Percentiles rank a stretch among this genome's conserved stretches.
Evolutionary conservation across 1,139 yeast genomes (phyloP).

Genomic region (Saccharomyces hybrid): DNA sequence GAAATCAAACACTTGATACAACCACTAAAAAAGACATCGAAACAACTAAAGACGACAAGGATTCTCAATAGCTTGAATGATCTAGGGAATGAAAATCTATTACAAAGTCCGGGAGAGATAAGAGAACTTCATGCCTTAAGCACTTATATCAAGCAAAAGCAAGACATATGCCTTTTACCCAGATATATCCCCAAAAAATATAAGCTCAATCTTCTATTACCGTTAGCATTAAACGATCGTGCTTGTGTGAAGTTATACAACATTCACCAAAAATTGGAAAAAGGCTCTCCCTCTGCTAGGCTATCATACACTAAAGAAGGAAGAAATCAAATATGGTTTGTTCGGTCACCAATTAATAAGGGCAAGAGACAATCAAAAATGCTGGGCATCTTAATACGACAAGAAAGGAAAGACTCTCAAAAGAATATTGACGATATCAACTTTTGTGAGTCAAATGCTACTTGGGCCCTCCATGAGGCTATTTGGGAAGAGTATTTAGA

Average conservation of each 20-base stretch:
- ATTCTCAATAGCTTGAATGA: slow-evolving; percentile 1
- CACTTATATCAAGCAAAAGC: slow-evolving; percentile 15
- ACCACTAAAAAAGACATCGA: slow-evolving; percentile 4
- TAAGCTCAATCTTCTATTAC: slow-evolving; percentile 17
- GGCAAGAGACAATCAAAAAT: slow-evolving; percentile 22
- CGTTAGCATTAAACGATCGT: slow-evolving; percentile 25
- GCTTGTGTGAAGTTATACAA: slow-evolving; percentile 13
- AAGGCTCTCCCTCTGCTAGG: slow-evolving; percentile 23
- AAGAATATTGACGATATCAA: slow-evolving; percentile 15
- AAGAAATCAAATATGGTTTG: slow-evolving; percentile 26
- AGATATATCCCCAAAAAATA: slow-evolving; percentile 13
- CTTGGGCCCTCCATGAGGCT: slow-evolving; percentile 30
- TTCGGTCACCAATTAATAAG: slow-evolving; percentile 27
- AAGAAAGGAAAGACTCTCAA: slow-evolving; percentile 19
- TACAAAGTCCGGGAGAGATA: slow-evolving; percentile 3
- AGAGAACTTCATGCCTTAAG: slow-evolving; percentile 13
- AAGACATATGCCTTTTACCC: slow-evolving; percentile 14
- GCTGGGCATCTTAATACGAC: slow-evolving; percentile 17
- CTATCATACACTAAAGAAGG: slow-evolving; percentile 24
- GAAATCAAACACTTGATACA: slow-evolving; percentile 11
- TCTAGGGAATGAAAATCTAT: background rate
- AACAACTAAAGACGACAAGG: slow-evolving; percentile 5
- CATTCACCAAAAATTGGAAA: slow-evolving; percentile 16
- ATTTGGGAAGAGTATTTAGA: slow-evolving; percentile 26
- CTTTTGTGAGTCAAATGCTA: slow-evolving; percentile 11